Evolutionary conservation across 2,329 filamentous ascomycete genomes (phyloP).

Genomic region (Cladophialophora bantiana): DNA sequence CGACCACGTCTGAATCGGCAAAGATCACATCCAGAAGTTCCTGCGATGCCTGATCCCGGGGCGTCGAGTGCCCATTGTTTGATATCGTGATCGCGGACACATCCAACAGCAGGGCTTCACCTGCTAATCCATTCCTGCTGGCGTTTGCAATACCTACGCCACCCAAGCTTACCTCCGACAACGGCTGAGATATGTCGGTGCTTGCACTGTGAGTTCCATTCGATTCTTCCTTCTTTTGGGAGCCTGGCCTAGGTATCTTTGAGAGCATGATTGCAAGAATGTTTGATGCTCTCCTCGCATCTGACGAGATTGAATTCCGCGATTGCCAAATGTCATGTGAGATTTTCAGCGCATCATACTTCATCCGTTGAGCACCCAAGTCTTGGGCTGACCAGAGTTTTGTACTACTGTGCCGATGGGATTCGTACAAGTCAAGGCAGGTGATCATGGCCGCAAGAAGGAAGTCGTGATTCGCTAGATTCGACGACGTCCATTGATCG

Average conservation of each 20-base stretch:
- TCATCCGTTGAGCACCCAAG: not conserved
- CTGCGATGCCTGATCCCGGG: conserved; percentile 9
- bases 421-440: conserved; percentile 52
- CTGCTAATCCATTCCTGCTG: not conserved
- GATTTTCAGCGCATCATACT: conserved; percentile 16
- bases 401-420: conserved; percentile 4
- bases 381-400: not conserved
- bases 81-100: not conserved
- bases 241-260: conserved; percentile 18
- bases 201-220: not conserved
- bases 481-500: conserved; percentile 64
- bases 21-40: conserved; percentile 11
- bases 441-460: conserved; percentile 68
- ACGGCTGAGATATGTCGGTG: not conserved
- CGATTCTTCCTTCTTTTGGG: not conserved
- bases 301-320: not conserved
- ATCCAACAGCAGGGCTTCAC: not conserved
- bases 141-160: not conserved
- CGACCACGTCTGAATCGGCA: conserved; percentile 11
- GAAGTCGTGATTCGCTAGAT: conserved; percentile 66
- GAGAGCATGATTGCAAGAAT: conserved; percentile 22
- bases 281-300: conserved; percentile 17
- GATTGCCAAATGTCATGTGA: conserved; percentile 21
- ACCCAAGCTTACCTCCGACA: not conserved
- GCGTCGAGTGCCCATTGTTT: not conserved